Evolutionary conservation across 169 alveolate genomes (phyloP), one percentile per base, ranked within the genome.

Genomic region (Eimeria necatrix): DNA sequence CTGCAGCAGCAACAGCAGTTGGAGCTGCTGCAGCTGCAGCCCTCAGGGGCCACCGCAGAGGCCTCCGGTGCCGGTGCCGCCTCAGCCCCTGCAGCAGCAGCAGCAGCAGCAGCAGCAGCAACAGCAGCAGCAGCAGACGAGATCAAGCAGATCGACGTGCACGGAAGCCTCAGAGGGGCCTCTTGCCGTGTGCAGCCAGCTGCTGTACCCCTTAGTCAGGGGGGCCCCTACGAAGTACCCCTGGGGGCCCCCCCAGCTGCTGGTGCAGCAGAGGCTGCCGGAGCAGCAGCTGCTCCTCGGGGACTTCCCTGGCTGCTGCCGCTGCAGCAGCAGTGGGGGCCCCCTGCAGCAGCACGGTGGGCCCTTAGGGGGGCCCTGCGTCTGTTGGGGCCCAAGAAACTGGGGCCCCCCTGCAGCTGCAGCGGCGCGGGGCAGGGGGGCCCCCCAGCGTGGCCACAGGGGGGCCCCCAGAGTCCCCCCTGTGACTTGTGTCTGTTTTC

Each of bases 61-160:
- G 41, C 26, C 26, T 14, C 26, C 8, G 76, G 76, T 5, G n/a
- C n/a, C n/a, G n/a, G n/a, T n/a, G n/a, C n/a, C n/a, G n/a, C n/a
- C n/a, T n/a, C n/a, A n/a, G n/a, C n/a, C n/a, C n/a, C n/a, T n/a
- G n/a, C n/a, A n/a, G 26, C 14, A 64, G 76, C 26, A 9, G 26
- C 76, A 14, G 26, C 76, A 64, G 76, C 76, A 64, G 76, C 76
- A 10, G 76, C 64, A 9, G 64, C 64, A 9, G 76, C 76, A 14
- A 24, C 26, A 8, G 26, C 41, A 14, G 76, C 76, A 14, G 76
- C 76, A 14, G 76, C 76, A 10, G 76, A 5, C 14, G 76, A 64
- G 18, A 8, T 64, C 9, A 64, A 64, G 76, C 76, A 64, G 76
- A 10, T 64, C 32, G 32, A 10, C 32, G 32, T 14, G 76, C 76